Base-by-base conservation (phyloP, 2,329 filamentous ascomycete genomes). In the Ceratocystiopsis minuta region DNA sequence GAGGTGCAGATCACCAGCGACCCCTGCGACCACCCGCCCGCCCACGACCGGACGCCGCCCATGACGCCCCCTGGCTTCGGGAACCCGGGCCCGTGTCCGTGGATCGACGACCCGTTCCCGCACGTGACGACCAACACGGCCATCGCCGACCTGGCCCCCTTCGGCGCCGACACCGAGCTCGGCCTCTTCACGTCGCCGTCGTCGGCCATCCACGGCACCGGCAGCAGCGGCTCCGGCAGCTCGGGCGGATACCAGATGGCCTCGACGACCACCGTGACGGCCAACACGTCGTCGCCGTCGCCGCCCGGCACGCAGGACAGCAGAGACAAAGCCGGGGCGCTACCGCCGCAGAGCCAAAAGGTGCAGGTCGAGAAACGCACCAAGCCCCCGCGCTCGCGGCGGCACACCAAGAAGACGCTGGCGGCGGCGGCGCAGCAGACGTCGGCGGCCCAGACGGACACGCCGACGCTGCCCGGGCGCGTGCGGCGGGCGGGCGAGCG, bases 1-100 rank as follows among this genome's bases (percentile, higher is more conserved):
- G 66, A 71, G 46, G 65, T 72, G 2, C 61, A 67, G 37, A 59
- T 70, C 41, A 60, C 58, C 3, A 57, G 57, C 10, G 52, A 57
- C 34, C 45, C 48, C 18, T 54, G 44, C 32, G 50, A 47, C 17
- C 39, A 16, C 35, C 43, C 42, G 38, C 37, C 40, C 38, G 16
- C 42, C 2, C 20, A 33, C 11, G 40, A 43, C 10, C 40, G 17
- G 14, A 38, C 45, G 3, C 45, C 43, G 15, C 44, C 49, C 1
- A n/a, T 28, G 37, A 47, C 45, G 3, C 39, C 42, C 2, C 5
- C 17, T 3, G 31, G 36, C 39, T 32, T 34, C 24, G 24, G 24
- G 24, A 28, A 28, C 24, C 7, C 24, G 2, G 24, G 24, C 2
- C 4, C 24, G 16, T 48, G 40, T 16, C 47, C 45, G 2, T 47